Evolutionary conservation across 2,329 filamentous ascomycete species (phyloP), one percentile per base, ranked within the genome.

Genomic region (Aaosphaeria pasadenensis): DNA sequence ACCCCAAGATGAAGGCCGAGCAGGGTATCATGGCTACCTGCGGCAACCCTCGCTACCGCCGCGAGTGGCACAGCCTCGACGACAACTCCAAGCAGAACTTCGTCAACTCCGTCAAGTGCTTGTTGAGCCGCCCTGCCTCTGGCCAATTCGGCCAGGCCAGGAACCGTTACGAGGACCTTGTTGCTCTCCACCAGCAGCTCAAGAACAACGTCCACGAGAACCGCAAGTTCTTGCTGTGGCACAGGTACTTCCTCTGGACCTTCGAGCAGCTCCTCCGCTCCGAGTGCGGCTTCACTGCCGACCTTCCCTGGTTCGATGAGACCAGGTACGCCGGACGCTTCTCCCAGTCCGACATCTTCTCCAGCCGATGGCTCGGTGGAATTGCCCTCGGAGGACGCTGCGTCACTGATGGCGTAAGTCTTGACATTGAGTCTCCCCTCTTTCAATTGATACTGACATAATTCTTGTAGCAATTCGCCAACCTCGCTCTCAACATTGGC

Each of bases 171-270:
- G 66, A 69, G 49, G 66, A 69, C 32, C 42, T 68, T 11, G 63
- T 68, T 32, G 59, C 62, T 29, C 57, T 69, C 17, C 66, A 69
- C 56, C 66, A 69, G 50, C 52, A 43, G 3, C 49, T 66, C 24
- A 69, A 64, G 1, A 59, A 59, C 42, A 66, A 66, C 43, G 63
- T 69, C 2, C 66, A 69, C 48, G 52, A 52, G 30, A 69, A 62
- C 50, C 42, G 52, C 44, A 69, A 68, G 48, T 74, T 74, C 63
- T 56, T 74, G 28, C 56, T 72, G 30, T 75, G 73, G 73, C 73
- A 76, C 60, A 64, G 74, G 35, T 72, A 73, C 59, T 71, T 63
- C 56, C 56, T 66, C 35, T 70, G 74, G 62, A 57, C 61, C 4
- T 75, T 73, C 50, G 74, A 77, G 57, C 56, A 70, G 29, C 59